Base-by-base conservation (phyloP, 2,329 filamentous ascomycete genomes). In the Paracamarosporium sp. region DNA sequence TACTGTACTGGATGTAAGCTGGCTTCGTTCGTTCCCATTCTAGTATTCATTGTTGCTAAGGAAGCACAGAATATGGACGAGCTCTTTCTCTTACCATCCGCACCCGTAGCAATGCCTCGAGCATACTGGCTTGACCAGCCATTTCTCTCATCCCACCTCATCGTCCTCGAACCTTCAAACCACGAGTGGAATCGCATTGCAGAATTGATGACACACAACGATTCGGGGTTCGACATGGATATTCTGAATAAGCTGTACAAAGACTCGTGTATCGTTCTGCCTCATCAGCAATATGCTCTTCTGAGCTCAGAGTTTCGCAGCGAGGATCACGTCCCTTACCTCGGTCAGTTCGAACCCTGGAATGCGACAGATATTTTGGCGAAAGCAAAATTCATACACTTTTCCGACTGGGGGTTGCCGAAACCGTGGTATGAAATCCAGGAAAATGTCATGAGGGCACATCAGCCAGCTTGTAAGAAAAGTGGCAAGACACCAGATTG, bases 391-490 rank as follows among this genome's bases (percentile, higher is more conserved):
- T 47, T 47, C 17, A n/a, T 47, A 1, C 44, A 47, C n/a, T 33
- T 35, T 35, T 22, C 5, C 1, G 88, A 90, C 63, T 89, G 85
- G 85, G 88, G 87, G 0, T 61, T 88, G 1, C 86, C 87, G 0
- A 90, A 90, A 59, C 84, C 84, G 3, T 85, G 83, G 83, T 63
- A 82, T 15, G 13, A 47, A 15, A 27, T 15, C 6, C 12, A 40
- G 31, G 40, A 46, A 12, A 24, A 9, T 5, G 22, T 12, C 6
- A 44, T 53, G 35, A 28, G 25, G 11, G 38, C n/a, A 24, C 22
- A 25, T 5, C 36, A 44, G n/a, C 50, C 50, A 4, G 17, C 30
- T 6, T 53, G 51, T 13, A 38, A 17, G 17, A 13, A 28, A 13
- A 15, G 27, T 46, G 25, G 47, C 15, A 15, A 25, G 31, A n/a